Evolutionary conservation across 31 red algal species (phyloP), one percentile per base, ranked within the genome.

Genomic region (Bonnemaisonia californica): DNA sequence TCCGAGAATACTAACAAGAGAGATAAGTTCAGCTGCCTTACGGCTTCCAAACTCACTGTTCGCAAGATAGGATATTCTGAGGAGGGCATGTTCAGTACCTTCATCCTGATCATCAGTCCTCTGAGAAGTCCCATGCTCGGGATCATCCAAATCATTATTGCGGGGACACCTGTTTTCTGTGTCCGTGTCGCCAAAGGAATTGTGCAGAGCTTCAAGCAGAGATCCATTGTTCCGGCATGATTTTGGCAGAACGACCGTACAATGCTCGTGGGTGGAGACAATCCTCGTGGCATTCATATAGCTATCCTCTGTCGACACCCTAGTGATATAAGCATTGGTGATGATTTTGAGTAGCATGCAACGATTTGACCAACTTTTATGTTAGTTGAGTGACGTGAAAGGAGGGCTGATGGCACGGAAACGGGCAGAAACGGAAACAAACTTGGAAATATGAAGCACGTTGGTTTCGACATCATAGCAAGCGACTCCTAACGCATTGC

Each of bases 361-460:
- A 61, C 16, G 57, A 18, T 7, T 4, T 29, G n/a, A n/a, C n/a
- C n/a, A n/a, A n/a, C n/a, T n/a, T n/a, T n/a, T n/a, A n/a, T n/a
- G n/a, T n/a, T n/a, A n/a, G n/a, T n/a, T n/a, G n/a, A n/a, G n/a
- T n/a, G n/a, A n/a, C n/a, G n/a, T n/a, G n/a, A n/a, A n/a, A n/a
- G n/a, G n/a, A n/a, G n/a, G n/a, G n/a, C n/a, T n/a, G n/a, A n/a
- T n/a, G n/a, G n/a, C n/a, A n/a, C n/a, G n/a, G n/a, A n/a, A n/a
- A n/a, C n/a, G n/a, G n/a, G n/a, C n/a, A n/a, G n/a, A n/a, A n/a
- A n/a, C n/a, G 19, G 1, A 22, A 81, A 77, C 77, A 36, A 56
- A 90, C 78, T 74, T 90, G 21, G 87, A 82, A 59, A 90, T 82
- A 42, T 76, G 59, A 23, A 90, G 69, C 36, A 57, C 57, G 41